Base-by-base conservation (phyloP, 345 rosid species). In the Kernera saxatilis region DNA sequence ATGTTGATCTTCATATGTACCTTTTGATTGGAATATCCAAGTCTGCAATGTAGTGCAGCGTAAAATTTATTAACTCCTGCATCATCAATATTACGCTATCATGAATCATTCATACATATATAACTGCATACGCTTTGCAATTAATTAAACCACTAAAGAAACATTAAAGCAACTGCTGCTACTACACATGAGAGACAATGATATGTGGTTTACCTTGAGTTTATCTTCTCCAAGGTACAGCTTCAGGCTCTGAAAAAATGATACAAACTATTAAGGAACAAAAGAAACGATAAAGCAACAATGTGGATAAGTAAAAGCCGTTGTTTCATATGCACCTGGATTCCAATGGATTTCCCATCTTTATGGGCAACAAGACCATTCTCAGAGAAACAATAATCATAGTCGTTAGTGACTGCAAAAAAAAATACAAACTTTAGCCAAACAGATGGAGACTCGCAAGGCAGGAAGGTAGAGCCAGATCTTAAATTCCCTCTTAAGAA, bases 21-120 rank as follows among this genome's bases (percentile, higher is more conserved):
- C 99, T 85, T 83, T 94, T 94, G 67, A 94, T 88, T 5, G 98
- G 99, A 74, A 94, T 94, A 77, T 94, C 99, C 86, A 94, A 80
- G 81, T 94, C 93, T 40, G 98, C 98, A 82, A 94, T 88, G 76
- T 88, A 91, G 69, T 87, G 98, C 56, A 94, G 88, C 1, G 87
- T 71, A 72, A 89, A 94, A 43, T 89, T 94, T 29, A 94, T 89
- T 12, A 94, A 22, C 71, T 91, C 98, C 99, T 94, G 92, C 84
- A 83, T 32, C 64, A 76, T 72, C 53, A 32, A 75, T 67, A 33
- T 2, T 21, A 57, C 6, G 15, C 14, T 40, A 49, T 74, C 8
- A 74, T 10, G 37, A 67, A 49, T 45, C n/a, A 36, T 45, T 15
- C 58, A 9, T 26, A 62, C 5, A 53, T 5, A 52, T n/a, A 43